These are phyloP conservation scores for Ustilago bromivora DNA, from an alignment of 1,284 basidiomycete genomes.

Conservation along the genomic window DNA sequence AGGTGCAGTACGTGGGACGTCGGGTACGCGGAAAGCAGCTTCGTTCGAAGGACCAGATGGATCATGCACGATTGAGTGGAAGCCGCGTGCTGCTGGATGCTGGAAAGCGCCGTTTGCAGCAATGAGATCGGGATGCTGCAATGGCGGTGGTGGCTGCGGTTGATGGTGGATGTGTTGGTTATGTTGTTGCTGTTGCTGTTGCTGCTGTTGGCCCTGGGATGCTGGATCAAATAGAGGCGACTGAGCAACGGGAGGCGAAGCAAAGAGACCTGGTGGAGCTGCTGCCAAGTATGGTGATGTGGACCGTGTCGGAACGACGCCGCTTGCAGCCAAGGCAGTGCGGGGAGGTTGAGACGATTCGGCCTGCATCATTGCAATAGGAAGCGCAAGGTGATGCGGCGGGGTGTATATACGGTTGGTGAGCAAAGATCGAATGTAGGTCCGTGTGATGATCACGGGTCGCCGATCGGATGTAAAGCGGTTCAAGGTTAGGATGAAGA, in stretches of 20 bases:
- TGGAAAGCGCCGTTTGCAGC: slow-evolving; percentile 23
- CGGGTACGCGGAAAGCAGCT: slow-evolving; percentile 30
- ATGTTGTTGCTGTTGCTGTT: slow-evolving; percentile 24
- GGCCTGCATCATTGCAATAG: slow-evolving; percentile 31
- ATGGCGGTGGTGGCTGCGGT: slow-evolving; percentile 12
- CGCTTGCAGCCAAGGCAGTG: slow-evolving; percentile 13
- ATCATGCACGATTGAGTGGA: slow-evolving; percentile 21
- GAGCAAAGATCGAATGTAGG: background rate
- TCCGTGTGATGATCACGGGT: slow-evolving; percentile 24
- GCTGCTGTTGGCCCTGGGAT: slow-evolving; percentile 25
- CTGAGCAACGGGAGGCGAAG: slow-evolving; percentile 17
- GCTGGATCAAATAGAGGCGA: slow-evolving; percentile 21
- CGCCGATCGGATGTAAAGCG: background rate
- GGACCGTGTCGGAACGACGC: slow-evolving; percentile 11
- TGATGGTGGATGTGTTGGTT: slow-evolving; percentile 31
- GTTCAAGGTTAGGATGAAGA: background rate
- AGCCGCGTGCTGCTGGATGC: slow-evolving; percentile 24
- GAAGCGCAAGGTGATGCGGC: slow-evolving; percentile 8
- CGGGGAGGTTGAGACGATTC: slow-evolving; percentile 30
- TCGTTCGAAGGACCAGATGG: slow-evolving; percentile 22
- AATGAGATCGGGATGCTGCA: slow-evolving; percentile 17
- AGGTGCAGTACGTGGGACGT: slow-evolving; percentile 23
- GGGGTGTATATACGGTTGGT: background rate
- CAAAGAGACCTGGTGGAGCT: slow-evolving; percentile 30
- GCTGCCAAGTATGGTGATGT: slow-evolving; percentile 41